Evolutionary conservation across 148 eudicot genomes (phyloP), one percentile per base, ranked within the genome.

Genomic region (Diospyros kaki): DNA sequence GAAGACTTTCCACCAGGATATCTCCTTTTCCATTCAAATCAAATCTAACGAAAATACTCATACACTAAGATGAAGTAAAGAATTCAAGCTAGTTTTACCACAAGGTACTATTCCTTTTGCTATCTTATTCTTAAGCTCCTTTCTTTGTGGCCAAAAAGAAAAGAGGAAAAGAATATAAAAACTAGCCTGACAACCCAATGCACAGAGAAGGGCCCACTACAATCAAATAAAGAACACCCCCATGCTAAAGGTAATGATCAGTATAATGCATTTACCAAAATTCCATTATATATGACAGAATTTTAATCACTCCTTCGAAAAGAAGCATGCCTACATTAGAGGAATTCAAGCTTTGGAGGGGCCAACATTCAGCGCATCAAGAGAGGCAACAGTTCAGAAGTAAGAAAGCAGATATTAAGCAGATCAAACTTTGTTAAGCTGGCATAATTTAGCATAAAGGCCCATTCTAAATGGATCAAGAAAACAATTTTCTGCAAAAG

Each of bases 1-100:
- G 64, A 10, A 69, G 83, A 59, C 76, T 69, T 56, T 50, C 53
- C 65, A 44, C 43, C 65, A 68, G 42, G 59, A 64, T 39, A 18
- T 13, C 39, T 50, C 72, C 43, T 54, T 54, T 50, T 39, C 48
- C 67, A 51, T 54, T 65, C 4, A 15, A 53, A 58, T 52, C 15
- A 55, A 48, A 50, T 61, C 58, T 50, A 46, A 41, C 48, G 68
- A 73, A 61, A 46, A 61, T n/a, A 54, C 6, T 2, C 64, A 61
- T 5, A 38, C 2, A 61, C 1, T 42, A 28, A 28, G 28, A 28
- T 28, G 28, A 28, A 28, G 28, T 28, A 28, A 28, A 28, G 28
- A 28, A 28, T 28, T 28, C 28, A 28, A 28, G 28, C 28, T 28
- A 28, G 28, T 28, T 28, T 28, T 28, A 28, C 28, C 28, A 28